phyloP scores from a whole-genome alignment of 345 rosid species.

The Eucalyptus globulus region DNA sequence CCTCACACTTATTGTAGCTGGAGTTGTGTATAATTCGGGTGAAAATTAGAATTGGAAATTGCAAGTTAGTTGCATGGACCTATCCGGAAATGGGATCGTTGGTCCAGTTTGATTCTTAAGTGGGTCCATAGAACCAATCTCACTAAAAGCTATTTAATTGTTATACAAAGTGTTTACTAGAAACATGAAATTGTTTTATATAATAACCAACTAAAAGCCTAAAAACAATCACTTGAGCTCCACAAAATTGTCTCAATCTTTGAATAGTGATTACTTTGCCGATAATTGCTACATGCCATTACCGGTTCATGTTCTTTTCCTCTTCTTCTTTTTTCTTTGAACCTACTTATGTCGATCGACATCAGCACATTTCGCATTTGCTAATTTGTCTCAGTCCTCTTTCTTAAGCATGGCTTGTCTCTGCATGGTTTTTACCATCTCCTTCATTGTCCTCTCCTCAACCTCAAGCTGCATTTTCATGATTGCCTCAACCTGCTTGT shows the following conservation, averaged over 20 bases:
- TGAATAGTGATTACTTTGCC: not conserved
- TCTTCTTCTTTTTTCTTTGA: not conserved
- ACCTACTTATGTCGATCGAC: not conserved
- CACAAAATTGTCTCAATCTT: not conserved
- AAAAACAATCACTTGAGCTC: not conserved
- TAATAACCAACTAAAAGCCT: not conserved
- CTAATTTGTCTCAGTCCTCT: conserved; percentile 36
- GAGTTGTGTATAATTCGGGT: too few species aligned
- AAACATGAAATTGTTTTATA: not conserved
- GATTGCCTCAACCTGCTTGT: conserved; percentile 58
- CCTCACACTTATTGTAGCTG: too few species aligned
- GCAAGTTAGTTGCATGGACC: too few species aligned
- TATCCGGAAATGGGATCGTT: fast-evolving
- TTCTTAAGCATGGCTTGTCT: conserved; percentile 41
- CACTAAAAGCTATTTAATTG: not conserved
- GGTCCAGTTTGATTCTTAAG: fast-evolving
- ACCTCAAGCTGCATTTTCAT: conserved; percentile 77
- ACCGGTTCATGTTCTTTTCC: not conserved
- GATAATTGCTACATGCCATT: not conserved
- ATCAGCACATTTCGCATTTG: not conserved
- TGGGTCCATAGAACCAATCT: too few species aligned
- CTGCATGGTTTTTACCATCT: conserved; percentile 54
- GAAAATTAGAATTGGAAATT: too few species aligned
- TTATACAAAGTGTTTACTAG: not conserved
- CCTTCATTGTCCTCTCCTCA: conserved; percentile 65